A percentile compares a stretch with the other conserved stretches of the same genome.
These are phyloP conservation scores for Aspergillus mulundensis DNA, from an alignment of 495 filamentous ascomycete species.

Conservation along the genomic window DNA sequence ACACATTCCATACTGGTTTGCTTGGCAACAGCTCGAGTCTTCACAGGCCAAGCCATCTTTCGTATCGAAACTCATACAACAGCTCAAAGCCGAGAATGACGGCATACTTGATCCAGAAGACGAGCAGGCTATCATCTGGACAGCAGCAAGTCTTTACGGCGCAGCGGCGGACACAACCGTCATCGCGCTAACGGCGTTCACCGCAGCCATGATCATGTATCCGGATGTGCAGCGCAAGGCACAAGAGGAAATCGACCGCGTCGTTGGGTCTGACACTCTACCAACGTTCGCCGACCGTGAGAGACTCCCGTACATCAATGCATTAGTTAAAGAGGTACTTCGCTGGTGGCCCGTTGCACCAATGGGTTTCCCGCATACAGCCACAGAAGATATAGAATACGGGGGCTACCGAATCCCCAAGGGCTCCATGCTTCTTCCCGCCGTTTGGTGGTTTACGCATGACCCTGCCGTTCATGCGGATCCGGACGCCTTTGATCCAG, in stretches of 20 bases:
- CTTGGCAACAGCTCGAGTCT: slow-evolving; percentile 35
- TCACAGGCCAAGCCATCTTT: slow-evolving; percentile 29
- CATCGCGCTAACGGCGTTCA: slow-evolving; percentile 29
- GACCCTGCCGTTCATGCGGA: slow-evolving; percentile 16
- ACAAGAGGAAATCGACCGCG: slow-evolving; percentile 51
- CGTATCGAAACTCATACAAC: slow-evolving; percentile 22
- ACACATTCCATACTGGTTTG: slow-evolving; percentile 37
- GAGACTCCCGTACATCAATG: slow-evolving; percentile 41
- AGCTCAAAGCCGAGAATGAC: slow-evolving; percentile 20
- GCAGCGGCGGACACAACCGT: slow-evolving; percentile 54
- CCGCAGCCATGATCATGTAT: slow-evolving; percentile 38
- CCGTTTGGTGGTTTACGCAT: slow-evolving; percentile 33
- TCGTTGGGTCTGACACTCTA: slow-evolving; percentile 37
- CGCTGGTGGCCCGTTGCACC: slow-evolving; percentile 44
- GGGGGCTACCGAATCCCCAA: slow-evolving; percentile 41
- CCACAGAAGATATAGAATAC: slow-evolving; percentile 45
- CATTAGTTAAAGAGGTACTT: slow-evolving; percentile 39
- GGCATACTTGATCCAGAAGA: slow-evolving; percentile 17
- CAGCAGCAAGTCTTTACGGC: slow-evolving; percentile 46
- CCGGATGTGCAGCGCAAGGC: slow-evolving; percentile 45
- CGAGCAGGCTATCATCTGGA: slow-evolving; percentile 32
- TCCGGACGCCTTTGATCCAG: slow-evolving; percentile 28
- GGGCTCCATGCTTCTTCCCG: slow-evolving; percentile 34
- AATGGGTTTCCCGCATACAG: slow-evolving; percentile 51
- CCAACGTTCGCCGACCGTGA: slow-evolving; percentile 30